Conservation (phyloP, 306 rosid species). For the Hippophae rhamnoides region DNA sequence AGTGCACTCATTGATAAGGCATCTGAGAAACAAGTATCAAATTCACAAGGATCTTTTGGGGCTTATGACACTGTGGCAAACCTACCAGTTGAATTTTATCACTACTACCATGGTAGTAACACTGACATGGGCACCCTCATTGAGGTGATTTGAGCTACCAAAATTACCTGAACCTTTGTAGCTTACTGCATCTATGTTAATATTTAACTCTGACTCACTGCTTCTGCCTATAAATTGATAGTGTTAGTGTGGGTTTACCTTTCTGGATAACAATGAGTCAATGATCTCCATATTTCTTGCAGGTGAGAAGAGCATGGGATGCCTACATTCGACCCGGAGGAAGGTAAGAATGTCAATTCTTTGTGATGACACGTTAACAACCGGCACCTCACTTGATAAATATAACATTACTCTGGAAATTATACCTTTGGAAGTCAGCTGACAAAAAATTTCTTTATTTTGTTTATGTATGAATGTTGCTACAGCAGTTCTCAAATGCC, state of each 20-base stretch:
- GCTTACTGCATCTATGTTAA: not conserved
- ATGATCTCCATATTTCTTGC: conserved; percentile 18
- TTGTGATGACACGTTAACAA: not conserved
- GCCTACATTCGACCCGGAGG: conserved; percentile 83
- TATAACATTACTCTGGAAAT: no score
- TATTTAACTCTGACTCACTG: not conserved
- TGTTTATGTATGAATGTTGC: no score
- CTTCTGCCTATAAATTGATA: not conserved
- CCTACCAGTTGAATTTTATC: conserved; percentile 85
- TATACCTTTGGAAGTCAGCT: no score
- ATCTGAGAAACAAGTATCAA: conserved; percentile 28
- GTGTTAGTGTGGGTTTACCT: conserved; percentile 1
- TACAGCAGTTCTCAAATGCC: no score
- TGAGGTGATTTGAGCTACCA: conserved; percentile 44
- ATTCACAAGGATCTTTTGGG: conserved; percentile 34
- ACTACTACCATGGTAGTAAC: conserved; percentile 87
- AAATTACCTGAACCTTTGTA: conserved; percentile 1
- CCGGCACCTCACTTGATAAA: no score
- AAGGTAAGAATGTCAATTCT: conserved; percentile 44
- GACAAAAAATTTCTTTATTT: no score
- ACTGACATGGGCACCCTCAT: conserved; percentile 81
- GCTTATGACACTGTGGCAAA: conserved; percentile 58
- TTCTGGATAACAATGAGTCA: conserved; percentile 6
- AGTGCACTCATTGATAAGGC: conserved; percentile 31
- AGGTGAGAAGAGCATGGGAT: conserved; percentile 99